Conservation (phyloP, 371 early-diverging fungal genomes). For the Actinomucor elegans region DNA sequence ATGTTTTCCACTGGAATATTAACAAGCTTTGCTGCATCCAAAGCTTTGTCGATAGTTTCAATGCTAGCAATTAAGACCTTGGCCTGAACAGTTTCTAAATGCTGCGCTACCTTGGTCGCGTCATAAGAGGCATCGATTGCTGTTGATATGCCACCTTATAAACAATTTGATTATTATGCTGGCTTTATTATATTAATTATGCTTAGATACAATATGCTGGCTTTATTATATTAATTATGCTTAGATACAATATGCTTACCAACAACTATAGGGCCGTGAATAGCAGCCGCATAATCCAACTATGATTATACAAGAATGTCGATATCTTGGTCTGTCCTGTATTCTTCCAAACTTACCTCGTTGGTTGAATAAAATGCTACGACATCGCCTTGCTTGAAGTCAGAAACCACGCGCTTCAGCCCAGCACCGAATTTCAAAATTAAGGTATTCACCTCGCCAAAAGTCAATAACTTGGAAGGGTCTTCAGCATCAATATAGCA, state of each 20-base stretch:
- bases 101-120: neutral
- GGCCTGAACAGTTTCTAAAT: neutral
- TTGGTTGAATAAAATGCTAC: constrained; percentile 53
- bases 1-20: constrained; percentile 48
- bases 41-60: constrained; percentile 34
- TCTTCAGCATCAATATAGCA: constrained; percentile 3
- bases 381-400: constrained; percentile 65
- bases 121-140: neutral
- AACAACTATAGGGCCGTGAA: neutral
- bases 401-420: constrained; percentile 34
- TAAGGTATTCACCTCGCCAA: constrained; percentile 37
- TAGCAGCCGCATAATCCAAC: neutral
- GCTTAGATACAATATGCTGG: no score
- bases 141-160: neutral
- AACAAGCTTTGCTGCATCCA: constrained; percentile 48
- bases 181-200: no score
- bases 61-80: constrained; percentile 27
- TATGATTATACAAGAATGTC: no score
- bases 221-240: no score
- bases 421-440: constrained; percentile 4
- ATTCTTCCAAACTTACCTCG: constrained; percentile 4
- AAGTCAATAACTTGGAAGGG: constrained; percentile 9
- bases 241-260: constrained; percentile 11
- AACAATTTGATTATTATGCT: neutral
- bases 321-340: no score